A percentile compares a stretch with the other conserved stretches of the same genome.
Evolutionary conservation across 2,329 filamentous ascomycete genomes (phyloP).

Genomic region (Calonectria hawksworthii): DNA sequence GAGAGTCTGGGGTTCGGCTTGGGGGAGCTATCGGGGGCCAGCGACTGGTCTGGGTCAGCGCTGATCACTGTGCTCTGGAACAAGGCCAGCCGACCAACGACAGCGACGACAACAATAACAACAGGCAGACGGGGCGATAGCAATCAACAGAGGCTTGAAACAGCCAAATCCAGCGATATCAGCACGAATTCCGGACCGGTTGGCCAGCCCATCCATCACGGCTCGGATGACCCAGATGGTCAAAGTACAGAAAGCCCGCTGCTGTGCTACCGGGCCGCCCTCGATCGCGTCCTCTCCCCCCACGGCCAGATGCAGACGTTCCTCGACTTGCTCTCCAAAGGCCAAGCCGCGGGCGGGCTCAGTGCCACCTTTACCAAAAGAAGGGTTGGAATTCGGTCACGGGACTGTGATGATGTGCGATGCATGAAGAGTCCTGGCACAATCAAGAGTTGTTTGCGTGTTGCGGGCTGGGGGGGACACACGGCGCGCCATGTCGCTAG

Average conservation of each 20-base stretch:
- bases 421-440: constrained; percentile 2
- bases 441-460: background rate
- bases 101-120: background rate
- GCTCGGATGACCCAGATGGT: background rate
- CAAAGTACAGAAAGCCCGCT: background rate
- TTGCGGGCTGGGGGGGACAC: background rate
- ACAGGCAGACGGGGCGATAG: background rate
- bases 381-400: background rate
- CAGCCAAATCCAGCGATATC: constrained; percentile 14
- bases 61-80: background rate
- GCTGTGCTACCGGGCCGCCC: background rate
- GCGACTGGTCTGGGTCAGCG: background rate
- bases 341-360: constrained; percentile 9
- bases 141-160: background rate
- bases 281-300: background rate
- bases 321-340: background rate
- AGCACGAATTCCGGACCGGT: constrained; percentile 3
- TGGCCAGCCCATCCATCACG: background rate
- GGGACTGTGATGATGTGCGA: constrained; percentile 21
- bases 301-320: background rate
- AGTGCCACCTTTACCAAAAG: background rate
- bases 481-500: background rate
- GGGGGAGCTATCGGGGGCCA: background rate
- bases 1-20: background rate
- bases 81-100: background rate